A percentile compares a stretch with the other conserved stretches of the same genome.
phyloP scores from a whole-genome alignment of 1,284 basidiomycete species.

The Trichosporon sp. region DNA sequence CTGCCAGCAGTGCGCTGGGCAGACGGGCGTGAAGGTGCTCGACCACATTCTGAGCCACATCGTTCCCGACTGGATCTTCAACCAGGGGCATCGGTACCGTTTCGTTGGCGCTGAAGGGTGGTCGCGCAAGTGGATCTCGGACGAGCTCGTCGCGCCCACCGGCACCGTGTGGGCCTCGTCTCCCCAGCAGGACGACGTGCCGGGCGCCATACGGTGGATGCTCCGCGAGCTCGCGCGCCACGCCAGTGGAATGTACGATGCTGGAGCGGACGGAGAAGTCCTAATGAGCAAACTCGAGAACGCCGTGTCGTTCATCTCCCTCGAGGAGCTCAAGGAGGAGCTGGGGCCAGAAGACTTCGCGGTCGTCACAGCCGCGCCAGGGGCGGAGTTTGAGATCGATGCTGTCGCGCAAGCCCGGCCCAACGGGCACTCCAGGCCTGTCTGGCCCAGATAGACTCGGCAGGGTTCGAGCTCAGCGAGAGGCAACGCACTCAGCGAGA shows the following conservation, averaged over 20 bases:
- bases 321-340: conserved; percentile 73
- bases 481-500: too few relatives aligned
- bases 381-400: neutral
- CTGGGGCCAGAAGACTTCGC: conserved; percentile 70
- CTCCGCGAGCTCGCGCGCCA: neutral
- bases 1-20: neutral
- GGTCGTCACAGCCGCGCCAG: neutral
- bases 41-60: conserved; percentile 17
- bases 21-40: neutral
- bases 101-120: neutral
- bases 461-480: too few relatives aligned
- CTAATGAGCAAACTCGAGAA: neutral
- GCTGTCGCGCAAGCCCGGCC: neutral
- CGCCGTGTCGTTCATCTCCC: conserved; percentile 57
- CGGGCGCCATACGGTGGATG: neutral
- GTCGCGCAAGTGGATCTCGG: neutral
- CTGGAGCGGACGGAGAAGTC: neutral
- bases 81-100: conserved; percentile 21
- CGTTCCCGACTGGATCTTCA: conserved; percentile 36
- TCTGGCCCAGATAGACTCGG: neutral
- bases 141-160: neutral
- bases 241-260: neutral
- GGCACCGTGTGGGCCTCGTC: neutral
- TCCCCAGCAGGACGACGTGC: neutral
- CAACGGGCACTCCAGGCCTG: neutral